Evolutionary conservation across 2,329 filamentous ascomycete species (phyloP).

Genomic region (Hymenoscyphus linearis): DNA sequence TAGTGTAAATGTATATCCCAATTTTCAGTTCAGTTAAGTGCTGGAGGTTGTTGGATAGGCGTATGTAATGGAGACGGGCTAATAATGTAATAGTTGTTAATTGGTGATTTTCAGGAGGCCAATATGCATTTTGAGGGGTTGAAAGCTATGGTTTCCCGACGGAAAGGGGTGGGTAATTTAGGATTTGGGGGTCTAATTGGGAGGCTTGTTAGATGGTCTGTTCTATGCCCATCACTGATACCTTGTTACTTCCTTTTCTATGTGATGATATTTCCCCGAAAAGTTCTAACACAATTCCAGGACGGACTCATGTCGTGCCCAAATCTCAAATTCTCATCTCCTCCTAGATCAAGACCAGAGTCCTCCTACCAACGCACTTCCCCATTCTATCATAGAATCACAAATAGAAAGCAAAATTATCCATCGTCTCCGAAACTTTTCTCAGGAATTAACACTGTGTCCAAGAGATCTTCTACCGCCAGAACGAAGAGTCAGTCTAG

Average conservation of each 20-base stretch:
- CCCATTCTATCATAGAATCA: not conserved
- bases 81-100: not conserved
- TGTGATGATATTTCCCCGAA: too few relatives aligned
- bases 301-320: constrained; percentile 5
- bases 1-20: constrained; percentile 6
- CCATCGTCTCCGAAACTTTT: not conserved
- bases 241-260: not conserved
- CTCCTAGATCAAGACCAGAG: not conserved
- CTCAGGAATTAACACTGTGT: not conserved
- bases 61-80: not conserved
- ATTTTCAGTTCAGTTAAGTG: not conserved
- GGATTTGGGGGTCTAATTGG: constrained; percentile 4
- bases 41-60: not conserved
- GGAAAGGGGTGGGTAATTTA: not conserved
- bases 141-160: not conserved
- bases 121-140: constrained; percentile 4
- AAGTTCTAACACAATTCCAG: not conserved
- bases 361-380: not conserved
- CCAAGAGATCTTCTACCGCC: not conserved
- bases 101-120: constrained; percentile 5
- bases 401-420: not conserved
- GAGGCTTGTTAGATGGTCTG: constrained; percentile 5
- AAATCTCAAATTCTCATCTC: constrained; percentile 3
- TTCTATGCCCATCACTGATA: not conserved
- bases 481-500: constrained; percentile 1